Evolutionary conservation across 257 asterid genomes (phyloP), one percentile per base, ranked within the genome.

Genomic region (Asclepias syriaca): DNA sequence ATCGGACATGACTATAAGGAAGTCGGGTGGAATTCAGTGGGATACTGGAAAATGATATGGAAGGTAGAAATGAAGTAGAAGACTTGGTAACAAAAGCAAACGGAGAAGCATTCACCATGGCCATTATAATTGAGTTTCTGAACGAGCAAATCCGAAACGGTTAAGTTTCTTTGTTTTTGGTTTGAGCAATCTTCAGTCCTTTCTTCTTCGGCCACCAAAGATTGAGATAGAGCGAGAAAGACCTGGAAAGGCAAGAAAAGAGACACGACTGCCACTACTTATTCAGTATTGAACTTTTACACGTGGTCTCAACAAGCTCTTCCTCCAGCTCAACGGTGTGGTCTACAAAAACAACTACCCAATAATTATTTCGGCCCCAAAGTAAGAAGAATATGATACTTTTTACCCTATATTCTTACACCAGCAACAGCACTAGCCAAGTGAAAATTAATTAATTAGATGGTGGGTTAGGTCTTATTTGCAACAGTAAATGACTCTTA

Each of bases 231-330:
- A 74, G 66, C 55, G 27, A 34, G 39, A 22, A 15, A 34, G 16
- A 69, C 46, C 16, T 80, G 81, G 90, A 79, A 83, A 86, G 96
- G 95, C 79, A 74, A 86, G 59, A 83, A 90, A 77, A 58, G 80
- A 65, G 88, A 90, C 97, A 87, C 95, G 95, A 64, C 48, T 64
- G 29, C 68, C 5, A 51, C 19, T 59, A 27, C 15, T 65, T 22
- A 74, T 71, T 61, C 14, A 50, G 14, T 53, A 51, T 68, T 78
- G 24, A 54, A 77, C 54, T 22, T 29, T 60, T 49, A 46, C 84
- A 21, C 86, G 92, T 87, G 88, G 82, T 75, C 51, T 79, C 85
- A 68, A 88, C 84, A 75, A 80, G 79, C 78, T 58, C 79, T 65
- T 64, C 59, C 59, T 24, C 0, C 32, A 39, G 22, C 32, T 63